Base-by-base conservation (phyloP, 306 rosid species). In the Gastrolobium bilobum region DNA sequence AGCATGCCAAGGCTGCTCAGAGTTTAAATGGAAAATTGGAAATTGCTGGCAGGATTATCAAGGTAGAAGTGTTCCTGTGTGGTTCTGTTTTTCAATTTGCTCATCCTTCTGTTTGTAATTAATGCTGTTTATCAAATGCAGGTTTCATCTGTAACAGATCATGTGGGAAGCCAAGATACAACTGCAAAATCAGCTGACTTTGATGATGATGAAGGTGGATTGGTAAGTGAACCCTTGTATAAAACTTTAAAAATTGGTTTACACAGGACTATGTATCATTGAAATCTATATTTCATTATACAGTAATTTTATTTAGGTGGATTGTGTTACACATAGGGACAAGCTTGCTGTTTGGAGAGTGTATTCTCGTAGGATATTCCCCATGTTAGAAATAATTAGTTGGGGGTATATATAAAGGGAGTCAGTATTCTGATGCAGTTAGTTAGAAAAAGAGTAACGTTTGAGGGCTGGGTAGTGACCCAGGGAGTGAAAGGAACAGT, bases 71-170 rank as follows among this genome's bases (percentile, higher is more conserved):
- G 13, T 69, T 26, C 51, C 3, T 75, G 43, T 71, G 14, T 35
- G 37, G 64, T 40, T 74, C 38, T 64, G 2, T 71, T 77, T 65
- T 13, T 33, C 6, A 7, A 20, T 9, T 62, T 54, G 29, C 56
- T 26, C 14, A 65, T 51, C 54, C 26, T 56, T 74, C 3, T 73
- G 56, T 73, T 68, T 74, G 13, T 57, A 52, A 80, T 10, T 71
- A 46, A 74, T 83, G 44, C 30, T 78, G 51, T 76, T 60, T 47
- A 31, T 53, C 52, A 29, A 82, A 29, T 72, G 40, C 85, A 95
- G 99, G 99, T 95, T 85, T 95, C 99, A 63, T 95, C 99, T 39
- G 99, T 95, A 42, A 90, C 98, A 4, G 99, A 95, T 85, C 99
- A 95, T 81, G 93, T 95, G 76, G 99, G 98, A 75, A 81, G 89